phyloP scores from a whole-genome alignment of 176 grass and related monocot genomes.

The Tuctoria greenei region DNA sequence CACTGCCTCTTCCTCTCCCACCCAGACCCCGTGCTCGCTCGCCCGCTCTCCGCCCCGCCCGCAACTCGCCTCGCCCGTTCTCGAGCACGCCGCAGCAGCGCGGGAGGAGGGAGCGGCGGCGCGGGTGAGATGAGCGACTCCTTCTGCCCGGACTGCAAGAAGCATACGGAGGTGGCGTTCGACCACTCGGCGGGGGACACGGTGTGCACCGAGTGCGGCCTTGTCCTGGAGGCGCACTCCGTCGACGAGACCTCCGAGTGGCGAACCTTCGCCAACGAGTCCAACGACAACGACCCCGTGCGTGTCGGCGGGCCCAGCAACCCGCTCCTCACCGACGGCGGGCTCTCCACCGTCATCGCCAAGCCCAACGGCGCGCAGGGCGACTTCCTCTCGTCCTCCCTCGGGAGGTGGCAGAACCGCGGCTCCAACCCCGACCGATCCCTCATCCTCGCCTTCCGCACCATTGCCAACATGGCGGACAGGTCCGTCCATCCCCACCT shows the following conservation, averaged over 20 bases:
- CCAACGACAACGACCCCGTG: conserved; percentile 79
- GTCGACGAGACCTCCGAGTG: conserved; percentile 94
- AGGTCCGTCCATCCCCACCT: conserved; percentile 19
- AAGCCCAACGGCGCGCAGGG: conserved; percentile 74
- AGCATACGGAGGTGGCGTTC: conserved; percentile 83
- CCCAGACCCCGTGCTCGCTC: background rate
- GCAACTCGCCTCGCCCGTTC: background rate
- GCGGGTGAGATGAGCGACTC: conserved; percentile 57
- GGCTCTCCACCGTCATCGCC: conserved; percentile 83
- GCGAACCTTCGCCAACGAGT: conserved; percentile 92
- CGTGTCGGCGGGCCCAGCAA: conserved; percentile 78
- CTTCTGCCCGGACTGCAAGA: conserved; percentile 91
- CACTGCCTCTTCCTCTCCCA: background rate
- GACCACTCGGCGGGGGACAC: conserved; percentile 88
- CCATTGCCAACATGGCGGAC: conserved; percentile 88
- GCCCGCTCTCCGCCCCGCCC: background rate
- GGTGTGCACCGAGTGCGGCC: conserved; percentile 87
- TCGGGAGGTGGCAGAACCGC: conserved; percentile 80
- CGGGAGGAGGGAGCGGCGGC: background rate
- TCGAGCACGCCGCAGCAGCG: background rate
- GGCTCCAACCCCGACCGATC: conserved; percentile 76
- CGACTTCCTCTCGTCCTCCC: conserved; percentile 70
- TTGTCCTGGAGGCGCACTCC: conserved; percentile 81
- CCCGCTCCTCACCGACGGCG: conserved; percentile 76
- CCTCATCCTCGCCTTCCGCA: conserved; percentile 78